Conservation (phyloP, 2,329 filamentous ascomycete genomes). For the Cytospora schulzeri region DNA sequence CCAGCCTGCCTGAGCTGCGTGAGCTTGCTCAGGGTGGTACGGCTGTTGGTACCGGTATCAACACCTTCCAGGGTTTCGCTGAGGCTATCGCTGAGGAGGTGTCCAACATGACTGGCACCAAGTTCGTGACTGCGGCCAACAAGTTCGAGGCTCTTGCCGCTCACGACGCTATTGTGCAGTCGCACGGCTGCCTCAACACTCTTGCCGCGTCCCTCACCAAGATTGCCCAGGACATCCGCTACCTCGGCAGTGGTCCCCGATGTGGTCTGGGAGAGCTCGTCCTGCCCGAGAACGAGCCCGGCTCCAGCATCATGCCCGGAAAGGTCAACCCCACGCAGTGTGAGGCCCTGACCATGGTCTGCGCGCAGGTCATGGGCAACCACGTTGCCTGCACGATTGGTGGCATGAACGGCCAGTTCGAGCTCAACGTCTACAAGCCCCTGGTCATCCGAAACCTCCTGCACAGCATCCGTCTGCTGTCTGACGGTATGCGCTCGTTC, state of each 20-base stretch:
- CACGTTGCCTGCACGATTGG: slow-evolving; percentile 90
- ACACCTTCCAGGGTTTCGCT: slow-evolving; percentile 95
- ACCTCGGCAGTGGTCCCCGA: slow-evolving; percentile 92
- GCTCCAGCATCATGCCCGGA: slow-evolving; percentile 97
- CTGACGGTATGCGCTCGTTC: slow-evolving; percentile 93
- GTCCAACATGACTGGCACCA: slow-evolving; percentile 84
- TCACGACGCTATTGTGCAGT: slow-evolving; percentile 94
- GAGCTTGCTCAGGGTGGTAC: slow-evolving; percentile 50
- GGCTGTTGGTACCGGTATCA: slow-evolving; percentile 94
- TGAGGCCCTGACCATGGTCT: slow-evolving; percentile 97
- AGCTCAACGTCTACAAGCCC: slow-evolving; percentile 98
- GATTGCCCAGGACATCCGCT: slow-evolving; percentile 97
- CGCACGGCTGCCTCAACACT: slow-evolving; percentile 90
- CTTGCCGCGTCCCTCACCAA: slow-evolving; percentile 91
- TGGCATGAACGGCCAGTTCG: slow-evolving; percentile 97
- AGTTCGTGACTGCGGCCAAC: slow-evolving; percentile 96
- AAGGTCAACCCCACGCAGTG: slow-evolving; percentile 99
- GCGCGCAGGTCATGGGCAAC: slow-evolving; percentile 97
- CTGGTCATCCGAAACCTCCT: slow-evolving; percentile 93
- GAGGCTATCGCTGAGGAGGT: slow-evolving; percentile 92
- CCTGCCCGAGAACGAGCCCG: slow-evolving; percentile 97
- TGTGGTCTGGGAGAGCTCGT: slow-evolving; percentile 93
- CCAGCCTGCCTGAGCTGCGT: slow-evolving; percentile 44
- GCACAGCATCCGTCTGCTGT: slow-evolving; percentile 84
- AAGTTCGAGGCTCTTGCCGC: slow-evolving; percentile 98